phyloP scores from a whole-genome alignment of 2,329 filamentous ascomycete genomes.

The Lizonia empirigonia region DNA sequence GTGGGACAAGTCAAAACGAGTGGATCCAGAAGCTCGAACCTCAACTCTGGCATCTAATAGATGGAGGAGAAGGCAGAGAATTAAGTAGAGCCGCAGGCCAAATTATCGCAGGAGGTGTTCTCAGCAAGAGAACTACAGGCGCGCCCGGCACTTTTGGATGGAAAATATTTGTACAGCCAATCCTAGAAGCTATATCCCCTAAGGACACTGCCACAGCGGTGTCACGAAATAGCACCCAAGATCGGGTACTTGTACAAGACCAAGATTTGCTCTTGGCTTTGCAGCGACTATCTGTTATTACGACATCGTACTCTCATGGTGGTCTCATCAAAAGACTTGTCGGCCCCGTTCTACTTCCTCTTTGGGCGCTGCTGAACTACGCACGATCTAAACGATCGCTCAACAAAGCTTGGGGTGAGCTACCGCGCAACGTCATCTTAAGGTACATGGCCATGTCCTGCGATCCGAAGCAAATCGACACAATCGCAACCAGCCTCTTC shows the following conservation, averaged over 20 bases:
- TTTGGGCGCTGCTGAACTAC: constrained; percentile 69
- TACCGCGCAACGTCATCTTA: constrained; percentile 37
- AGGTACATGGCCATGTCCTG: constrained; percentile 63
- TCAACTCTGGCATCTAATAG: constrained; percentile 66
- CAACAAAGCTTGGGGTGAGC: constrained; percentile 32
- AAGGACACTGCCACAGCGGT: constrained; percentile 45
- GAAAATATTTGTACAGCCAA: constrained; percentile 65
- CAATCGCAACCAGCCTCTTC: constrained; percentile 61
- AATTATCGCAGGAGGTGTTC: constrained; percentile 69
- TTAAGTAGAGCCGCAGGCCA: constrained; percentile 65
- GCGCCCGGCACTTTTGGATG: constrained; percentile 67
- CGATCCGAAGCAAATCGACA: constrained; percentile 55
- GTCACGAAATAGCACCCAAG: constrained; percentile 54
- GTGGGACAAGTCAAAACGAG: constrained; percentile 57
- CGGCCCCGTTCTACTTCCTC: constrained; percentile 61
- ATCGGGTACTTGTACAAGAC: constrained; percentile 54
- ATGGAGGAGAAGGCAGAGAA: constrained; percentile 64
- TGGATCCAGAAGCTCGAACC: constrained; percentile 68
- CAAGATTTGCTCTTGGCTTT: constrained; percentile 59
- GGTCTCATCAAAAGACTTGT: constrained; percentile 68
- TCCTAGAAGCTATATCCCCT: constrained; percentile 59
- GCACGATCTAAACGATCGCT: constrained; percentile 39
- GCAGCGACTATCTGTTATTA: constrained; percentile 60
- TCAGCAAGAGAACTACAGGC: constrained; percentile 67
- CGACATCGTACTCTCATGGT: constrained; percentile 69